These are phyloP conservation scores for Fusarium clavum DNA, from an alignment of 2,329 filamentous ascomycete species.

Conservation along the genomic window DNA sequence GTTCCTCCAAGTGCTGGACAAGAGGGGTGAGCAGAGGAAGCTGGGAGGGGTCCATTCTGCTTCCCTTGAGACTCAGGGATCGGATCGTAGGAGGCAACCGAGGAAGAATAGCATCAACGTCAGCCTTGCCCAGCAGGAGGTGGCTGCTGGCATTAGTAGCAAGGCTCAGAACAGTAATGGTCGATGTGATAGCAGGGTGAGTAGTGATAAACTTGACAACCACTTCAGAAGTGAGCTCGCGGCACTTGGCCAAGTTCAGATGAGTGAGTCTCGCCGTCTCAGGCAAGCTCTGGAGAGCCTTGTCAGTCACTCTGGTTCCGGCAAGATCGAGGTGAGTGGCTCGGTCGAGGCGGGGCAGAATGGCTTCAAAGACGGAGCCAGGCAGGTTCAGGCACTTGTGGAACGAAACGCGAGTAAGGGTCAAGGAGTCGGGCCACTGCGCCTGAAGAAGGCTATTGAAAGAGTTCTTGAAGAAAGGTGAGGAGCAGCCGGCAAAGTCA, in stretches of 20 bases:
- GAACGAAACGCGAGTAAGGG: conserved; percentile 76
- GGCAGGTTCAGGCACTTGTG: conserved; percentile 83
- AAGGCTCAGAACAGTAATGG: conserved; percentile 78
- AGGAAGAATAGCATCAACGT: conserved; percentile 74
- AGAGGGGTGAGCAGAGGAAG: conserved; percentile 72
- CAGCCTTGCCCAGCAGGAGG: conserved; percentile 74
- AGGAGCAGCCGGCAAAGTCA: conserved; percentile 83
- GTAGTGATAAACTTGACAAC: conserved; percentile 77
- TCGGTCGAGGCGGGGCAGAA: conserved; percentile 76
- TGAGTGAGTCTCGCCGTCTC: conserved; percentile 79
- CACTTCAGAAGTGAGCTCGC: conserved; percentile 71
- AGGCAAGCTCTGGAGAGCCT: conserved; percentile 76
- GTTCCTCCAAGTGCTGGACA: conserved; percentile 77
- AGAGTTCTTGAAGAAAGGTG: conserved; percentile 72
- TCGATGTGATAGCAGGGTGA: conserved; percentile 74
- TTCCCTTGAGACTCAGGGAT: conserved; percentile 81
- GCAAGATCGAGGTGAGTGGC: conserved; percentile 85
- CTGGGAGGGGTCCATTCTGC: conserved; percentile 74
- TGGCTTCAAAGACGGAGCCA: conserved; percentile 72
- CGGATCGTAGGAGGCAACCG: conserved; percentile 73
- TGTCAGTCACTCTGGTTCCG: conserved; percentile 79
- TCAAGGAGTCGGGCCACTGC: conserved; percentile 65
- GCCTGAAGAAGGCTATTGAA: conserved; percentile 68
- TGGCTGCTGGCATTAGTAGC: conserved; percentile 78
- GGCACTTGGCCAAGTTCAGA: conserved; percentile 82